A percentile compares a stretch with the other conserved stretches of the same genome.
phyloP scores from a whole-genome alignment of 768 basidiomycete genomes.

The Rickenella mellea region DNA sequence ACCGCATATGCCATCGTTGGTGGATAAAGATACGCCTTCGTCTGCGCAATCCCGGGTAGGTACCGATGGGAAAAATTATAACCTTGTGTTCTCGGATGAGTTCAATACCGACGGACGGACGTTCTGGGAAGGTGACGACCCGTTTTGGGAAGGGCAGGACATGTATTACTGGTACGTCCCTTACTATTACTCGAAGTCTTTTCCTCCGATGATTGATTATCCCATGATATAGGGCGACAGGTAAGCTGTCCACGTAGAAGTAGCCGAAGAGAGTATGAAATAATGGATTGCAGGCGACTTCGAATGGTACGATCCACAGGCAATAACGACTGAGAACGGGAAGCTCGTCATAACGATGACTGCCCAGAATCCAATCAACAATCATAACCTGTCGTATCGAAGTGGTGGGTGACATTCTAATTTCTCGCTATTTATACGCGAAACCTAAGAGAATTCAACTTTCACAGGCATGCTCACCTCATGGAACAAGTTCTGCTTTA shows the following conservation, averaged over 20 bases:
- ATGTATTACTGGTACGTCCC: conserved; percentile 65
- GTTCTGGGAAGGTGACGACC: conserved; percentile 76
- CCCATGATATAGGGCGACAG: no score
- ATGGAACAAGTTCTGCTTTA: conserved; percentile 96
- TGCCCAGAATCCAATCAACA: conserved; percentile 57
- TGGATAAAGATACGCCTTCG: conserved; percentile 71
- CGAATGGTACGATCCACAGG: conserved; percentile 79
- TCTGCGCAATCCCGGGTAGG: conserved; percentile 49
- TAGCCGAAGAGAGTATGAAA: no score
- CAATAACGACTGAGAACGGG: conserved; percentile 67
- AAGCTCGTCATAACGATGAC: conserved; percentile 75
- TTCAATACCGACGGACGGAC: conserved; percentile 66
- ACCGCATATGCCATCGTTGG: conserved; percentile 52
- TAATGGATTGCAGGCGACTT: conserved; percentile 65
- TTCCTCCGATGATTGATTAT: conserved; percentile 9
- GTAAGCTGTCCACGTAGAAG: no score
- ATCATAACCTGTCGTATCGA: conserved; percentile 74
- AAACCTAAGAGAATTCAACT: no score
- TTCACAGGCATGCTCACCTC: conserved; percentile 57
- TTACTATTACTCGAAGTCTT: background rate
- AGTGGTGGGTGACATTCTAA: conserved; percentile 63
- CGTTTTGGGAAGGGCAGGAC: conserved; percentile 80
- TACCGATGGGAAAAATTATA: conserved; percentile 67
- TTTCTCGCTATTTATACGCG: no score
- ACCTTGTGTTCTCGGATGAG: conserved; percentile 85